phyloP scores from a whole-genome alignment of 305 asterid genomes.

The Salvia sclarea region DNA sequence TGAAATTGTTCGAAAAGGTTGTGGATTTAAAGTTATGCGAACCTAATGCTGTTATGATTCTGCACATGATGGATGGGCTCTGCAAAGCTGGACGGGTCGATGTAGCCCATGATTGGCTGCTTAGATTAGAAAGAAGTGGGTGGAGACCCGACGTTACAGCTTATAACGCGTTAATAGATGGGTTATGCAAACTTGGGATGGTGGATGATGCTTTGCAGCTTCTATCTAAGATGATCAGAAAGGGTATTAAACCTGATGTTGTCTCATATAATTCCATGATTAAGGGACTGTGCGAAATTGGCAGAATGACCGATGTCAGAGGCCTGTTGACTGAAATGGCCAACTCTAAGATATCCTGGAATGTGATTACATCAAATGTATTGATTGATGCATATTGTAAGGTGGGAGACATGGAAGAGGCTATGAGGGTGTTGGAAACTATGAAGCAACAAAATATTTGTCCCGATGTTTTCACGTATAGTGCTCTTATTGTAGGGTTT shows the following conservation, averaged over 20 bases:
- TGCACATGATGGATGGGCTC: too few relatives aligned
- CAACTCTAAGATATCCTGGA: background rate
- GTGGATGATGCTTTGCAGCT: constrained; percentile 20
- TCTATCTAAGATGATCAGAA: too few relatives aligned
- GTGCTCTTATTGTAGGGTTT: background rate
- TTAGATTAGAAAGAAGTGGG: background rate
- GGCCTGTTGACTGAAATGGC: background rate
- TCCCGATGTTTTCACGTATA: constrained; percentile 1
- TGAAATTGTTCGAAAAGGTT: too few relatives aligned
- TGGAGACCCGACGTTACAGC: background rate
- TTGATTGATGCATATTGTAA: constrained; percentile 15
- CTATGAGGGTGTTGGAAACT: background rate
- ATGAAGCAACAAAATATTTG: constrained; percentile 5
- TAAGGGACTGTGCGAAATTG: background rate
- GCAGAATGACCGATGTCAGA: constrained; percentile 1
- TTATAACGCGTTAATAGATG: background rate
- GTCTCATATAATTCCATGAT: background rate
- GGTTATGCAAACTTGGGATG: constrained; percentile 22
- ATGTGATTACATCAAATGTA: background rate
- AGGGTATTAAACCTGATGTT: constrained; percentile 18
- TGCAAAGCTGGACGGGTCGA: background rate
- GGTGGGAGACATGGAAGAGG: constrained; percentile 17
- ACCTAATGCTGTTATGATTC: too few relatives aligned
- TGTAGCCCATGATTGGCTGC: background rate
- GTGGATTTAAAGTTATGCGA: too few relatives aligned